Evolutionary conservation across 805 yeast genomes (phyloP).

Genomic region (Yarrowia porcina): DNA sequence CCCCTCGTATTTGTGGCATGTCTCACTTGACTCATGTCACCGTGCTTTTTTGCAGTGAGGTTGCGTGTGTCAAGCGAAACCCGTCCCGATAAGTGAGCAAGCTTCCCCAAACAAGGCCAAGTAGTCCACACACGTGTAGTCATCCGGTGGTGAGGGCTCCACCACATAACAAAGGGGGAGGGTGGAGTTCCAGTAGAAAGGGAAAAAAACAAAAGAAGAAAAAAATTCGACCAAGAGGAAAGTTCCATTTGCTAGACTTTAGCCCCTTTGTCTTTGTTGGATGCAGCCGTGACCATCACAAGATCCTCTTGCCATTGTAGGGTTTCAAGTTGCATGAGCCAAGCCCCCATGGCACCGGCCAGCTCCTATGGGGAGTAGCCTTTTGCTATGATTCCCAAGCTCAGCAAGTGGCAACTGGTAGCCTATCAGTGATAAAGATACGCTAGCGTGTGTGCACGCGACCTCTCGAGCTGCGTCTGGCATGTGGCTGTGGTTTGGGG

Average conservation of each 20-base stretch:
- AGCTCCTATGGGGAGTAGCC: background rate
- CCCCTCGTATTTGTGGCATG: conserved; percentile 8
- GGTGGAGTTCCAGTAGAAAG: too few relatives aligned
- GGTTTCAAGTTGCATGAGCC: conserved; percentile 2
- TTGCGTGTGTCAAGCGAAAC: background rate
- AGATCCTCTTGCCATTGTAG: background rate
- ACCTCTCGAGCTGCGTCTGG: background rate
- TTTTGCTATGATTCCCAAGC: background rate
- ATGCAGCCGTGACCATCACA: background rate
- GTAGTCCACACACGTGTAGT: background rate
- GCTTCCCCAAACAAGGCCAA: conserved; percentile 1
- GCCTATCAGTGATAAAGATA: conserved; percentile 2
- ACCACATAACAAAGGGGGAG: background rate
- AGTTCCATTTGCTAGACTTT: conserved; percentile 5
- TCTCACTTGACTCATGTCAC: background rate
- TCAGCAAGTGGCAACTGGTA: conserved; percentile 8
- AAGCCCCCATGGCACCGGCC: background rate
- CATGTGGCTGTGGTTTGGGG: too few relatives aligned
- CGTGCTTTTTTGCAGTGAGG: background rate
- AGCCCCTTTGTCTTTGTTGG: background rate
- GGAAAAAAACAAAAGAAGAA: too few relatives aligned
- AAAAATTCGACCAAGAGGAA: too few relatives aligned
- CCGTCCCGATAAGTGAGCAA: background rate
- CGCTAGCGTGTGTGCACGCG: conserved; percentile 15
- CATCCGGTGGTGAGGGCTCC: background rate